Percentiles rank a stretch among this genome's conserved stretches.
phyloP scores from a whole-genome alignment of 2,329 filamentous ascomycete species.

The Arthrobotrys sphaeroides region DNA sequence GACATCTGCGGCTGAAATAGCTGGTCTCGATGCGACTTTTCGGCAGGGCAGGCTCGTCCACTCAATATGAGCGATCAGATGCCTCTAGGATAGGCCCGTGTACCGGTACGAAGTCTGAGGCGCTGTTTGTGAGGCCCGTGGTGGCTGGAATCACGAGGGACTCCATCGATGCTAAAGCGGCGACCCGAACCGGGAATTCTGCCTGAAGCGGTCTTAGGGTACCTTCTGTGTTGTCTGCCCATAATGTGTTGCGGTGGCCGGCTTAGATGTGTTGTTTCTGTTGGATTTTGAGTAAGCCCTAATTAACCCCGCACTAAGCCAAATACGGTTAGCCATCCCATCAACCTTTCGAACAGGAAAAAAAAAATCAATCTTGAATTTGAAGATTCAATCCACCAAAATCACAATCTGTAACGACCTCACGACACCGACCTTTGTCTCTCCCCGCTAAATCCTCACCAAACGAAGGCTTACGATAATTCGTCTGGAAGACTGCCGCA shows the following conservation, averaged over 20 bases:
- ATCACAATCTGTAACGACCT: conserved; percentile 16
- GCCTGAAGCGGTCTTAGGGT: no score
- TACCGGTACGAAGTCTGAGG: no score
- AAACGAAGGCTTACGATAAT: conserved; percentile 57
- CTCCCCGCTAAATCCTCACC: conserved; percentile 60
- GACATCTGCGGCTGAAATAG: no score
- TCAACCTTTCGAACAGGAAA: background rate
- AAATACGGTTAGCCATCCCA: background rate
- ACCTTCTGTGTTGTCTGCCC: background rate
- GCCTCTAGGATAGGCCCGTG: no score
- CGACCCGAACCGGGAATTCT: no score
- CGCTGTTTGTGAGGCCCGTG: no score
- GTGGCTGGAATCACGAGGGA: no score
- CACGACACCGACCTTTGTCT: conserved; percentile 20
- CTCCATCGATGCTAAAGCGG: no score
- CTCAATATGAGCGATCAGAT: no score
- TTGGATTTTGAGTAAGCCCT: conserved; percentile 7
- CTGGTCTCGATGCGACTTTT: no score
- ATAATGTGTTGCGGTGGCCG: background rate
- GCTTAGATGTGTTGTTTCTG: background rate
- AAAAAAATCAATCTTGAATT: conserved; percentile 24
- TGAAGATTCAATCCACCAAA: background rate
- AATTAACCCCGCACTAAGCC: conserved; percentile 13
- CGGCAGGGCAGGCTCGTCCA: no score
- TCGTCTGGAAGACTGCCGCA: conserved; percentile 60